Evolutionary conservation across 306 rosid genomes (phyloP).

Genomic region (Amphicarpaea edgeworthii): DNA sequence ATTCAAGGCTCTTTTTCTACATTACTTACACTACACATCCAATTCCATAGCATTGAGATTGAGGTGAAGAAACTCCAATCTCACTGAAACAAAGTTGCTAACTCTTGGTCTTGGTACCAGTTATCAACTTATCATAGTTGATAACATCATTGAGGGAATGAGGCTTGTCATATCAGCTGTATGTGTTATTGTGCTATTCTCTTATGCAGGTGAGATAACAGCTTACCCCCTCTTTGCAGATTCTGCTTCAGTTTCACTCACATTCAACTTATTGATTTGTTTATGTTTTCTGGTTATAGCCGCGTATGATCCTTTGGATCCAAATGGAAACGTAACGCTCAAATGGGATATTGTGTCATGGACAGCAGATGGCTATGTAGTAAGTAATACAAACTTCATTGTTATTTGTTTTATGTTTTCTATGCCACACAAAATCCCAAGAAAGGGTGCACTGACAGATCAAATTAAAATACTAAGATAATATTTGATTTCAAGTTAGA

Average conservation of each 20-base stretch:
- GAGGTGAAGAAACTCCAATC: constrained; percentile 40
- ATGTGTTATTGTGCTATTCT: constrained; percentile 54
- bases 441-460: neutral
- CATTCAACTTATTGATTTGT: constrained; percentile 27
- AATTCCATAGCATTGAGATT: constrained; percentile 40
- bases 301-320: constrained; percentile 98
- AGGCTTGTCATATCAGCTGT: constrained; percentile 59
- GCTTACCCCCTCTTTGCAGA: neutral
- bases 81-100: constrained; percentile 26
- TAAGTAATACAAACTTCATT: constrained; percentile 49
- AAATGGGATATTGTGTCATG: constrained; percentile 97
- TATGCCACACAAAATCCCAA: neutral
- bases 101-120: constrained; percentile 18
- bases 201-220: constrained; percentile 62
- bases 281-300: constrained; percentile 52
- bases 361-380: constrained; percentile 98
- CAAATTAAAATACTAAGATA: neutral
- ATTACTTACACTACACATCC: constrained; percentile 38
- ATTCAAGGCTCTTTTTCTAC: constrained; percentile 43
- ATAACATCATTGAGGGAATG: constrained; percentile 54
- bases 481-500: neutral
- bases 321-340: constrained; percentile 88
- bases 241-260: constrained; percentile 6
- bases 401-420: constrained; percentile 31
- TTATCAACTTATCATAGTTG: neutral